phyloP scores from a whole-genome alignment of 495 filamentous ascomycete species.

The Copromyces sp. region DNA sequence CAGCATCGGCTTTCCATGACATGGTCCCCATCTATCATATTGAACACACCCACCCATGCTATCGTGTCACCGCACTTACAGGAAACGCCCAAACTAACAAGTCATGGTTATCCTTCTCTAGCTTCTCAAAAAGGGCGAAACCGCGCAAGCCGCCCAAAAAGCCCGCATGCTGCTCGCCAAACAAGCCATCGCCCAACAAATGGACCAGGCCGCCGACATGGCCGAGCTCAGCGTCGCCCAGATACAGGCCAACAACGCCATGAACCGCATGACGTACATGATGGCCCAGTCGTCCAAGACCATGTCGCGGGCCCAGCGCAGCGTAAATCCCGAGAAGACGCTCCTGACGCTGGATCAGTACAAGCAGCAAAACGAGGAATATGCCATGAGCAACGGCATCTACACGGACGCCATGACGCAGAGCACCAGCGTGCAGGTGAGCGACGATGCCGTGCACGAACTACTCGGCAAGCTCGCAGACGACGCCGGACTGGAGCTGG shows the following conservation, averaged over 20 bases:
- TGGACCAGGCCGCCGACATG: slow-evolving; percentile 46
- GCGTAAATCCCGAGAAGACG: slow-evolving; percentile 62
- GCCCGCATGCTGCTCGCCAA: slow-evolving; percentile 50
- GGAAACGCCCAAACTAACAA: not conserved
- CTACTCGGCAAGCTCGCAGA: slow-evolving; percentile 72
- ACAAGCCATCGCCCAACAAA: slow-evolving; percentile 42
- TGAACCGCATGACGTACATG: slow-evolving; percentile 46
- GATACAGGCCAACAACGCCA: slow-evolving; percentile 45
- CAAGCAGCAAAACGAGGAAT: slow-evolving; percentile 74
- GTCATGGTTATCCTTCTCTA: slow-evolving; percentile 25
- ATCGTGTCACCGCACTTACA: not conserved
- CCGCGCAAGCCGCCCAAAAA: slow-evolving; percentile 75
- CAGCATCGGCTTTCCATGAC: not conserved
- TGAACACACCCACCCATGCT: not conserved
- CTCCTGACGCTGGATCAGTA: slow-evolving; percentile 63
- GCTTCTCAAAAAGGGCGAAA: slow-evolving; percentile 58
- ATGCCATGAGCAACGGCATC: slow-evolving; percentile 71
- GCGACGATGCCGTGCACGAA: slow-evolving; percentile 75
- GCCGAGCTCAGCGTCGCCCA: slow-evolving; percentile 40
- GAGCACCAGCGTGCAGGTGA: slow-evolving; percentile 63
- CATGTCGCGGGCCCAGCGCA: slow-evolving; percentile 57
- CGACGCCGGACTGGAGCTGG: slow-evolving; percentile 68
- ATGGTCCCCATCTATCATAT: not conserved
- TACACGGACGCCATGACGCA: slow-evolving; percentile 74
- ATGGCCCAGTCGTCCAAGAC: slow-evolving; percentile 40